These are phyloP conservation scores for Aristolochia contorta DNA, from an alignment of 164 flowering plant genomes.

Conservation along the genomic window DNA sequence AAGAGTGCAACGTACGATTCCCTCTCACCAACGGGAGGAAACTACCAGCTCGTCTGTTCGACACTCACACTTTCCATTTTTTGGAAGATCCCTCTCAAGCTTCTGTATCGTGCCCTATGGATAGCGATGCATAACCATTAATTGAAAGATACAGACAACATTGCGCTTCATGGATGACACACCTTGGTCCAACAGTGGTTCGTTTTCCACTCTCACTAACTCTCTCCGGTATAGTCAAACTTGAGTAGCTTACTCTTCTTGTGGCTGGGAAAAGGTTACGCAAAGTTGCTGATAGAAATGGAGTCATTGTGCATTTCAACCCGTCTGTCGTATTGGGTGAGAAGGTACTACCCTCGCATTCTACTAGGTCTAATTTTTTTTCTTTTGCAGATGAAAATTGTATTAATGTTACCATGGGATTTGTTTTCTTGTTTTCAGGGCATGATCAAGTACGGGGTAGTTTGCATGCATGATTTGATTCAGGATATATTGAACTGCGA, in stretches of 20 bases:
- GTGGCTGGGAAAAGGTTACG: slow-evolving; percentile 41
- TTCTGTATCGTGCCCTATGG: too few species aligned
- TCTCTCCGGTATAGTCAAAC: too few species aligned
- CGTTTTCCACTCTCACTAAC: background rate
- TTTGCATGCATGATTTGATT: slow-evolving; percentile 74
- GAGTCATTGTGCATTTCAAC: slow-evolving; percentile 93
- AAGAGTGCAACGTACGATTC: too few species aligned
- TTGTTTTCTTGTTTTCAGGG: slow-evolving; percentile 12
- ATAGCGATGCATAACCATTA: too few species aligned
- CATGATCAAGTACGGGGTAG: slow-evolving; percentile 90
- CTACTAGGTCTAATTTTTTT: background rate
- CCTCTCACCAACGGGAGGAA: too few species aligned
- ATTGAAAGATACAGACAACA: slow-evolving; percentile 63
- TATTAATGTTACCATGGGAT: too few species aligned
- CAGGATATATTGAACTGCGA: slow-evolving; percentile 73
- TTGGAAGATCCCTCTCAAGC: too few species aligned
- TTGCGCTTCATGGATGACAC: slow-evolving; percentile 68
- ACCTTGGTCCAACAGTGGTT: slow-evolving; percentile 44
- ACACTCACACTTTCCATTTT: too few species aligned
- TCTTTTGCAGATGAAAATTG: background rate
- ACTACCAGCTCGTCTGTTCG: too few species aligned
- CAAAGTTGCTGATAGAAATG: slow-evolving; percentile 62
- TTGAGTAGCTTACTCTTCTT: background rate
- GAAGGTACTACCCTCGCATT: slow-evolving; percentile 30
- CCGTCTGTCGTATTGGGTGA: slow-evolving; percentile 62